Evolutionary conservation across 257 asterid genomes (phyloP).

Genomic region (Penstemon newberryi): DNA sequence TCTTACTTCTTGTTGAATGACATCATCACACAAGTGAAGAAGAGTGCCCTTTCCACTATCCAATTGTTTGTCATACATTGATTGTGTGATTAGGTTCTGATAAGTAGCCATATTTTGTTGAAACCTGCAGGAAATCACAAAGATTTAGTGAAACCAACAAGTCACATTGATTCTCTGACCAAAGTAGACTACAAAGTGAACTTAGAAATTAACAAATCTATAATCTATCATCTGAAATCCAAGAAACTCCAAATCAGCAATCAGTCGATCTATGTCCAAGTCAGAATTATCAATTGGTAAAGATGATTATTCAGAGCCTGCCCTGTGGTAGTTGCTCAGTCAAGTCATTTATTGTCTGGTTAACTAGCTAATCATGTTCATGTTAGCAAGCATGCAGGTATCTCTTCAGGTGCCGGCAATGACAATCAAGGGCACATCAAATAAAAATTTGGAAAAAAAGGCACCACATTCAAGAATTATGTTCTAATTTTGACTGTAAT

Average conservation of each 20-base stretch:
- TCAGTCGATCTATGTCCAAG: constrained; percentile 2
- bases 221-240: background rate
- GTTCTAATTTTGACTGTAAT: background rate
- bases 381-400: constrained; percentile 20
- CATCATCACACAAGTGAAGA: constrained; percentile 98
- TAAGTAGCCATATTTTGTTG: constrained; percentile 91
- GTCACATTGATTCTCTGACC: constrained; percentile 24
- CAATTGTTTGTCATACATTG: constrained; percentile 97
- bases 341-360: background rate
- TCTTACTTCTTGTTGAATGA: constrained; percentile 94
- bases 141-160: constrained; percentile 34
- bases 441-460: background rate
- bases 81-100: constrained; percentile 93
- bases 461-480: constrained; percentile 8
- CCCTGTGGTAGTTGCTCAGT: background rate
- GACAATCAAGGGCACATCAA: constrained; percentile 4
- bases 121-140: constrained; percentile 56
- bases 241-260: constrained; percentile 24
- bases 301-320: constrained; percentile 11
- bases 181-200: constrained; percentile 21
- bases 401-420: background rate
- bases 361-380: constrained; percentile 7
- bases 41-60: constrained; percentile 98
- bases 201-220: background rate
- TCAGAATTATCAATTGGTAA: background rate